phyloP scores from a whole-genome alignment of 345 rosid genomes.

The Rhizophora mangle region DNA sequence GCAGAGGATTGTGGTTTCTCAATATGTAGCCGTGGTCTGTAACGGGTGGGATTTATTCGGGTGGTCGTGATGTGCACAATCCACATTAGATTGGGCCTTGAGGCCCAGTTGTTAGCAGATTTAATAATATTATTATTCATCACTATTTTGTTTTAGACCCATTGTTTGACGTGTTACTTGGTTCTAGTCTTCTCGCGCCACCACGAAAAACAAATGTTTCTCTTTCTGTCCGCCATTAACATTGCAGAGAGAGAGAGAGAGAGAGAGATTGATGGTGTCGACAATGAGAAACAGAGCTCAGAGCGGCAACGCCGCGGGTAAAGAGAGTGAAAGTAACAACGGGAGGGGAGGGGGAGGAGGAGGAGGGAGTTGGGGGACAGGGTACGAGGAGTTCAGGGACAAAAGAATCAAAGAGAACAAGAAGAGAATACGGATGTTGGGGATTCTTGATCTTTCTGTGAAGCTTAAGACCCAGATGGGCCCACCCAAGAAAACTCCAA shows the following conservation, averaged over 20 bases:
- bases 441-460: constrained; percentile 24
- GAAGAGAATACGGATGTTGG: constrained; percentile 34
- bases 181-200: neutral
- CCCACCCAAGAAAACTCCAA: neutral
- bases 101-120: too few relatives aligned
- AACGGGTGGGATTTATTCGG: too few relatives aligned
- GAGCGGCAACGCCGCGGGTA: neutral
- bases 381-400: constrained; percentile 30
- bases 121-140: too few relatives aligned
- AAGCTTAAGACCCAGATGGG: constrained; percentile 14
- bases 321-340: neutral
- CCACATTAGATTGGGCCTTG: too few relatives aligned
- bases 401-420: constrained; percentile 35
- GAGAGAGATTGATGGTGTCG: constrained; percentile 2
- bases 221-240: neutral
- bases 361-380: neutral
- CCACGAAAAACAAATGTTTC: neutral
- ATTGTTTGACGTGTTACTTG: neutral
- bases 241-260: neutral
- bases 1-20: too few relatives aligned
- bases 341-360: neutral
- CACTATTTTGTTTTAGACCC: too few relatives aligned
- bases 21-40: too few relatives aligned
- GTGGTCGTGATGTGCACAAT: too few relatives aligned
- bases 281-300: neutral